These are phyloP conservation scores for Vaccinium macrocarpon DNA, from an alignment of 148 eudicot genomes.

Conservation along the genomic window DNA sequence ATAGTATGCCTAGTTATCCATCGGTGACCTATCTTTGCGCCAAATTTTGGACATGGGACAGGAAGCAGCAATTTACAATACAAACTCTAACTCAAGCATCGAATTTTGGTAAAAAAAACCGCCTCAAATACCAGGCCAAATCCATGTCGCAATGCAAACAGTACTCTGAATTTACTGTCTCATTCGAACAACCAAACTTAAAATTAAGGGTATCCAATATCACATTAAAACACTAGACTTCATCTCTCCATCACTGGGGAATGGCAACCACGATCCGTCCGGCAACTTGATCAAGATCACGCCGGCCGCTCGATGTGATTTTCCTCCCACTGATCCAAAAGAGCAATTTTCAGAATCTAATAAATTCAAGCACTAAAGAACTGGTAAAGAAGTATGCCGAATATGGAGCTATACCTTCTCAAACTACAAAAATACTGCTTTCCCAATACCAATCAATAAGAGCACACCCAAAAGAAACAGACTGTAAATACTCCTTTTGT, in stretches of 20 bases:
- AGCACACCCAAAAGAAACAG: too few relatives aligned
- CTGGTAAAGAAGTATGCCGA: background rate
- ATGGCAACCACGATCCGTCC: slow-evolving; percentile 5
- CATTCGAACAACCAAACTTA: background rate
- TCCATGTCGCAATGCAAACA: background rate
- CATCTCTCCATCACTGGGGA: background rate
- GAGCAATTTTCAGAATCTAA: background rate
- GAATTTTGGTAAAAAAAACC: background rate
- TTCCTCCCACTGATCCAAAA: slow-evolving; percentile 7
- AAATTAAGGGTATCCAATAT: background rate
- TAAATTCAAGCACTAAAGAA: background rate
- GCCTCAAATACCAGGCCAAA: too few relatives aligned
- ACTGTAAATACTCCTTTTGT: background rate
- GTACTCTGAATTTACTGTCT: background rate
- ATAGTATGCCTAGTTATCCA: background rate
- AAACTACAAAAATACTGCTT: background rate
- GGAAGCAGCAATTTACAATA: background rate
- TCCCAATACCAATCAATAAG: background rate
- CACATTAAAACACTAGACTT: background rate
- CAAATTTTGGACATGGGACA: too few relatives aligned
- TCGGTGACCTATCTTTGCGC: background rate
- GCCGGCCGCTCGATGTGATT: slow-evolving; percentile 6
- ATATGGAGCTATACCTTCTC: background rate
- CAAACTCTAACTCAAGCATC: background rate
- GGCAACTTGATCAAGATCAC: slow-evolving; percentile 8